These are phyloP conservation scores for Henningerozyma blattae DNA, from an alignment of 805 yeast species.

Conservation along the genomic window DNA sequence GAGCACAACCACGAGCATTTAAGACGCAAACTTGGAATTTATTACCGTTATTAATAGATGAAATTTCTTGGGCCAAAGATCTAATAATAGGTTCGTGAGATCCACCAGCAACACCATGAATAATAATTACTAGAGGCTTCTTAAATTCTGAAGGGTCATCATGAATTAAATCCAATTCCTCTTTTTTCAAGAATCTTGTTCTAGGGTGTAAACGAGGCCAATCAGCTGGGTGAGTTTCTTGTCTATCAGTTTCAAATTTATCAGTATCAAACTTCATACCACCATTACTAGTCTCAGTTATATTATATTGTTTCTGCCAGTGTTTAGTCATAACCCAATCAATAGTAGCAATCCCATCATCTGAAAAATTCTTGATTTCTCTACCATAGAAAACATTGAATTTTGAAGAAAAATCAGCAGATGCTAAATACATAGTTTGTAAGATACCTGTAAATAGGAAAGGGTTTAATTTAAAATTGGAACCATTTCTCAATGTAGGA, in stretches of 20 bases:
- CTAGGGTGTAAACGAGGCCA: constrained; percentile 56
- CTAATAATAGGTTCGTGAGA: constrained; percentile 63
- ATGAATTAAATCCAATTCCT: constrained; percentile 28
- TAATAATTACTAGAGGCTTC: constrained; percentile 44
- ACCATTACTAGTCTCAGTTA: constrained; percentile 3
- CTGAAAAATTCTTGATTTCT: constrained; percentile 41
- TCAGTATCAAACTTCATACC: constrained; percentile 11
- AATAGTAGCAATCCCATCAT: constrained; percentile 62
- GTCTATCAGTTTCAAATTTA: constrained; percentile 19
- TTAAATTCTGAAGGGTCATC: constrained; percentile 6
- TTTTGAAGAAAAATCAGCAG: constrained; percentile 34
- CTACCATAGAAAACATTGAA: constrained; percentile 64
- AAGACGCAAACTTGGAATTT: constrained; percentile 47
- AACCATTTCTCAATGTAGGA: constrained; percentile 35
- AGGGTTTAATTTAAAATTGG: constrained; percentile 48
- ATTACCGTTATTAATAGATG: constrained; percentile 24
- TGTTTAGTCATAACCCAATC: constrained; percentile 44
- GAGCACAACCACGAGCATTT: constrained; percentile 65
- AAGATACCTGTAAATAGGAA: constrained; percentile 55
- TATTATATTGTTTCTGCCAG: constrained; percentile 12
- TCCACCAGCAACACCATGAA: constrained; percentile 71
- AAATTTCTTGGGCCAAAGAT: constrained; percentile 34
- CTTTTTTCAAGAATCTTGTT: constrained; percentile 44
- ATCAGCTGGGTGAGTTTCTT: constrained; percentile 34
- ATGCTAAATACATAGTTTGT: constrained; percentile 62